Conservation (phyloP, 202 grass and related monocot genomes). For the Brachypodium distachyon region DNA sequence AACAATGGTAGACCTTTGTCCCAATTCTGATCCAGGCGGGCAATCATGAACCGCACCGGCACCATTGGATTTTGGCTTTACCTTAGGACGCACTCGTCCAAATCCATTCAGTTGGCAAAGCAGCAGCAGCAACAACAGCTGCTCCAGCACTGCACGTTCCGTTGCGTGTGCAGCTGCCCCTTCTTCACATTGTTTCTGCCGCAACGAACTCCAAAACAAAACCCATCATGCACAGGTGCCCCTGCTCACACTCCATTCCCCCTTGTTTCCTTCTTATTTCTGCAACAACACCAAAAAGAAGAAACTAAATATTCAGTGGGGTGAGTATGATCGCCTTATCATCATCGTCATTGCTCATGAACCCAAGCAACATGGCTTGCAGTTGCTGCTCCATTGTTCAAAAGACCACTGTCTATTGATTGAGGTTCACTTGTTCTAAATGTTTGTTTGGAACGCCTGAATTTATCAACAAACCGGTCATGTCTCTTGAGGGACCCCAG, state of each 20-base stretch:
- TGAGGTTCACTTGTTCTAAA: background rate
- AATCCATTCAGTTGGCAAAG: background rate
- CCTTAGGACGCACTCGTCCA: slow-evolving; percentile 7
- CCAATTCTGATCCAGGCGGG: background rate
- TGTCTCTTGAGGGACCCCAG: background rate
- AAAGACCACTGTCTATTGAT: background rate
- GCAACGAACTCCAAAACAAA: too few species aligned
- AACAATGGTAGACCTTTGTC: background rate
- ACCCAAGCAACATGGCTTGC: background rate
- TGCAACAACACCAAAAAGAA: background rate
- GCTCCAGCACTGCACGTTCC: background rate
- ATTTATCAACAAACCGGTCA: background rate
- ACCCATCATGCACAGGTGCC: background rate
- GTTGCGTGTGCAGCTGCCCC: background rate
- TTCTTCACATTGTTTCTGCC: slow-evolving; percentile 12
- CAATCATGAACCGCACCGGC: background rate
- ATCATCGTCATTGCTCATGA: background rate
- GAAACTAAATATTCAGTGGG: background rate
- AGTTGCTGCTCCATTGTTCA: background rate
- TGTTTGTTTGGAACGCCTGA: background rate
- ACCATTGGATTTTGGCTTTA: background rate
- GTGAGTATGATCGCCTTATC: background rate
- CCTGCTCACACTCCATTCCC: background rate
- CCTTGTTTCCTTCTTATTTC: background rate
- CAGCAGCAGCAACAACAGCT: background rate